phyloP scores from a whole-genome alignment of 2,329 filamentous ascomycete species.

The Ophiostoma angusticollis region DNA sequence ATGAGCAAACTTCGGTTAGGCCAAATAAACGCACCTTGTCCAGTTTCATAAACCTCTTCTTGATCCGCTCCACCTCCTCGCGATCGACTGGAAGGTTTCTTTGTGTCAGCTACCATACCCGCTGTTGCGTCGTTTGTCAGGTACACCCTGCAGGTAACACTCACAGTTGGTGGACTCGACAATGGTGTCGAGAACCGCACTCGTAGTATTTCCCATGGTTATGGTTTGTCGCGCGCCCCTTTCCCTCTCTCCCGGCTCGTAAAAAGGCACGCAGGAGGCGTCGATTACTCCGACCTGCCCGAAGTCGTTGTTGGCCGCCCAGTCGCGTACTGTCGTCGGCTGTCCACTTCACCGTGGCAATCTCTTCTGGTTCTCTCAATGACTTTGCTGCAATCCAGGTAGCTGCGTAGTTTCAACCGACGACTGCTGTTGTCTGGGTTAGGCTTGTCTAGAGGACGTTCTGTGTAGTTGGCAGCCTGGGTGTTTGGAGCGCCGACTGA shows the following conservation, averaged over 20 bases:
- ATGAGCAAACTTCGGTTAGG: too few species aligned
- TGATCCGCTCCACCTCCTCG: conserved; percentile 88
- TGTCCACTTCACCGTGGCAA: too few species aligned
- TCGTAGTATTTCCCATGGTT: conserved; percentile 55
- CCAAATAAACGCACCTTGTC: conserved; percentile 59
- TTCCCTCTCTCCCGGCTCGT: neutral
- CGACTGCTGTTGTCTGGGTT: too few species aligned
- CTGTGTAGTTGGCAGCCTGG: neutral
- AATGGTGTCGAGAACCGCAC: conserved; percentile 80
- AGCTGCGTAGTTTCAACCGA: too few species aligned
- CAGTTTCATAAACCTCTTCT: conserved; percentile 98
- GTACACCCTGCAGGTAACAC: conserved; percentile 3
- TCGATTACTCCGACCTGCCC: too few species aligned
- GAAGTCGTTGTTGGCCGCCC: conserved; percentile 3
- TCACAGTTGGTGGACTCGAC: conserved; percentile 93
- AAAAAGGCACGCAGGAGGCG: too few species aligned
- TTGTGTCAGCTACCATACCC: conserved; percentile 1
- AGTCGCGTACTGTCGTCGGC: too few species aligned
- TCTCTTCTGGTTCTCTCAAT: too few species aligned
- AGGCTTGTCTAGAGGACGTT: too few species aligned
- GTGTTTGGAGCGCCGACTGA: neutral
- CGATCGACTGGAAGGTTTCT: conserved; percentile 61
- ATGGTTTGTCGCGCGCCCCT: conserved; percentile 1
- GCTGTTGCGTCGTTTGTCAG: too few species aligned
- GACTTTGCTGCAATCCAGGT: too few species aligned